Evolutionary conservation across 495 filamentous ascomycete species (phyloP).

Genomic region (Neurospora discreta): DNA sequence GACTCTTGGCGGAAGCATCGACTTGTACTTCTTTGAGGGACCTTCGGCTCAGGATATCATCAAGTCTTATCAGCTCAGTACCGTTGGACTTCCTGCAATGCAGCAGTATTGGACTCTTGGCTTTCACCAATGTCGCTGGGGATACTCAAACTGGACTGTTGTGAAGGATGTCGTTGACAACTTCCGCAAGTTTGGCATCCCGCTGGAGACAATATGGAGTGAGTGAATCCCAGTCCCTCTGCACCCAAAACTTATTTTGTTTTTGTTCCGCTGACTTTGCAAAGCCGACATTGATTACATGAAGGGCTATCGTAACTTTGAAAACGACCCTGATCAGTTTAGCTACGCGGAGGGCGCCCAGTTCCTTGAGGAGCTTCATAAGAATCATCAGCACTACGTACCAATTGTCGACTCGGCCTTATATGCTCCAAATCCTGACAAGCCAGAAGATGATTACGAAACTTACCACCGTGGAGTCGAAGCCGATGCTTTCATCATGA

Average conservation of each 20-base stretch:
- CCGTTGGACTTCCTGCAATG: constrained; percentile 66
- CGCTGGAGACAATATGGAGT: constrained; percentile 71
- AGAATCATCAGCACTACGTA: constrained; percentile 59
- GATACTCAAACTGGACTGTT: constrained; percentile 64
- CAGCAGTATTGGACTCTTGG: constrained; percentile 85
- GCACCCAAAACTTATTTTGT: too few species aligned
- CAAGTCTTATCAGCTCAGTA: constrained; percentile 56
- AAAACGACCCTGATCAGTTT: constrained; percentile 58
- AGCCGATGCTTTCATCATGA: constrained; percentile 55
- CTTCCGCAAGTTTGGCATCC: constrained; percentile 61
- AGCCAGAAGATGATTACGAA: constrained; percentile 59
- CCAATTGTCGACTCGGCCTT: constrained; percentile 80
- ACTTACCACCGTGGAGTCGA: constrained; percentile 57
- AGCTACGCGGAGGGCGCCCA: constrained; percentile 50
- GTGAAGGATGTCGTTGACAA: constrained; percentile 69
- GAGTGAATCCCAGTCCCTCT: constrained; percentile 2
- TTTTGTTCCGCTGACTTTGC: too few species aligned
- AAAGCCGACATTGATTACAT: constrained; percentile 81
- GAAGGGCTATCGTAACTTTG: constrained; percentile 57
- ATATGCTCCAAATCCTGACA: constrained; percentile 63
- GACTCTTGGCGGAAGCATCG: constrained; percentile 65
- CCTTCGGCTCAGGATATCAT: constrained; percentile 59
- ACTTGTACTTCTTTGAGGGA: constrained; percentile 75
- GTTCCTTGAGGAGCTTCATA: constrained; percentile 56
- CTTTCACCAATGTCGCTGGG: constrained; percentile 77